Conservation (phyloP, 495 filamentous ascomycete genomes). For the Hyaloscypha hepaticicola region DNA sequence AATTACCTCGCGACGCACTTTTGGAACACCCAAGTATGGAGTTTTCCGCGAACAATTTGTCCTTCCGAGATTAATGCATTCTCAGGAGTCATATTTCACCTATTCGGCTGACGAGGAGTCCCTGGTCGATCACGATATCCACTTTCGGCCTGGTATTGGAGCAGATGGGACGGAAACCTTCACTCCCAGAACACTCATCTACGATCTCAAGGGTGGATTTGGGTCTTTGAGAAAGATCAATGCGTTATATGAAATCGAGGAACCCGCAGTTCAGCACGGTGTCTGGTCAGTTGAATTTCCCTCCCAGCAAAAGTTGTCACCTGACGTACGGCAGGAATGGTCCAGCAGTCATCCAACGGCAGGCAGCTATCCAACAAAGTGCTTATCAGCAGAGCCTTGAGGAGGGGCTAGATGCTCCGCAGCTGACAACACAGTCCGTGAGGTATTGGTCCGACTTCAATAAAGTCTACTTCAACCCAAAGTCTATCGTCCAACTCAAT, state of each 20-base stretch:
- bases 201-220: conserved; percentile 92
- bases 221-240: conserved; percentile 85
- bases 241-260: conserved; percentile 75
- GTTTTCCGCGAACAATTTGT: background rate
- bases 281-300: conserved; percentile 54
- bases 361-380: conserved; percentile 62
- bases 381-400: conserved; percentile 80
- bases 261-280: conserved; percentile 46
- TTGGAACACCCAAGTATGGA: conserved; percentile 80
- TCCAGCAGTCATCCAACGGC: conserved; percentile 62
- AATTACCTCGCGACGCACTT: conserved; percentile 98
- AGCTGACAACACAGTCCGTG: conserved; percentile 66
- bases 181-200: conserved; percentile 86
- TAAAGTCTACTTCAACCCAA: conserved; percentile 86
- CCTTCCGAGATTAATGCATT: conserved; percentile 7
- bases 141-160: conserved; percentile 85
- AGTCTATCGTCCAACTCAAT: conserved; percentile 82
- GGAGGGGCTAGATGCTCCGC: conserved; percentile 57
- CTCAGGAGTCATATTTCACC: conserved; percentile 95
- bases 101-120: conserved; percentile 69
- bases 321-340: conserved; percentile 58
- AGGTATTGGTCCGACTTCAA: conserved; percentile 97
- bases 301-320: background rate
- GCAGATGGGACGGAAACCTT: conserved; percentile 85
- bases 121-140: conserved; percentile 83